phyloP scores from a whole-genome alignment of 2,329 filamentous ascomycete species.

The Colletotrichum agaves region DNA sequence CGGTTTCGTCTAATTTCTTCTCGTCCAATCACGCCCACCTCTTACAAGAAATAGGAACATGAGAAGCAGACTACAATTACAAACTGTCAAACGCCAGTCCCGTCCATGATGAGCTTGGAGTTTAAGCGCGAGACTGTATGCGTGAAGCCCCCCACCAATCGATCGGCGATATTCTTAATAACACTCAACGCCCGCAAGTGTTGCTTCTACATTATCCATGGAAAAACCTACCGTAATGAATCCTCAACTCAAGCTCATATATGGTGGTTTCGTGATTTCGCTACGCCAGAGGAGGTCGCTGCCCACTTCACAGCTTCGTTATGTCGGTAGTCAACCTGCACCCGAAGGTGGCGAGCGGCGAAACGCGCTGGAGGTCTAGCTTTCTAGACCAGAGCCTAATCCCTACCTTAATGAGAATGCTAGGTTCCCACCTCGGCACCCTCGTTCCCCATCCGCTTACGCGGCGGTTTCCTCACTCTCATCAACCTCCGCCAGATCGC shows the following conservation, averaged over 20 bases:
- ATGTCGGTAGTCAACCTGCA: constrained; percentile 18
- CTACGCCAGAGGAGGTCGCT: neutral
- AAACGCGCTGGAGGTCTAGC: constrained; percentile 3
- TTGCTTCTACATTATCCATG: constrained; percentile 36
- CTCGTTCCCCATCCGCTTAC: neutral
- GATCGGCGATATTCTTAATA: constrained; percentile 31
- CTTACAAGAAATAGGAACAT: neutral
- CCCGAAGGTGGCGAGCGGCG: neutral
- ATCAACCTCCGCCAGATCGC: constrained; percentile 62
- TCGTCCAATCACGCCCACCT: neutral
- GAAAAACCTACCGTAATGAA: constrained; percentile 17
- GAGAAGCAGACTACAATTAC: neutral
- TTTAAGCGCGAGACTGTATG: neutral
- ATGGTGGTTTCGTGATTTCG: neutral
- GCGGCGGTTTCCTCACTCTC: constrained; percentile 51
- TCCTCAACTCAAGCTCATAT: constrained; percentile 19
- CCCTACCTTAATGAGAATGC: constrained; percentile 1
- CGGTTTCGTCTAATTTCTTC: neutral
- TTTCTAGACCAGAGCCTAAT: neutral
- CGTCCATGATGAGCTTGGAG: neutral
- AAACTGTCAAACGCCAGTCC: neutral
- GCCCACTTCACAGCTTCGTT: constrained; percentile 19
- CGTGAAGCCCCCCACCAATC: neutral
- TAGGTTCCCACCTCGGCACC: neutral
- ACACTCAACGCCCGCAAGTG: constrained; percentile 20